Base-by-base conservation (phyloP, 225 moss, liverwort and hornwort genomes). In the Sphagnum tenellum region DNA sequence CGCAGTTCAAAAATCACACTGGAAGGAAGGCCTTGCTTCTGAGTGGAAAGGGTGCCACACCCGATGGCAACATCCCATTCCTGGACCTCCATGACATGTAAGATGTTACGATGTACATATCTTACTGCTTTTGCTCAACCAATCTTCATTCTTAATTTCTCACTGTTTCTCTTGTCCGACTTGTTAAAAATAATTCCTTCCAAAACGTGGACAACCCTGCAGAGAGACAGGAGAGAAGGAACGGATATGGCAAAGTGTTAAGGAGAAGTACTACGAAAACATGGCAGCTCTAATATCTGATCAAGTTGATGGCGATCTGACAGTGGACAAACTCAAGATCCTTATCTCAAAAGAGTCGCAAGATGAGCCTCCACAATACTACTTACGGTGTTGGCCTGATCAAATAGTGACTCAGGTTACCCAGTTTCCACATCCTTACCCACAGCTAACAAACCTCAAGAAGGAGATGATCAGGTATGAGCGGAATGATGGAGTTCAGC, bases 311-410 rank as follows among this genome's bases (percentile, higher is more conserved):
- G 87, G 69, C 62, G 89, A 89, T 76, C 71, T 98, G 64, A 77
- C 76, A 5, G 12, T 93, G 45, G 80, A 93, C 65, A 76, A 81
- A 63, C 73, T 93, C 55, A 81, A 85, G 72, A 80, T 93, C 60
- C 71, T 90, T 67, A 88, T 98, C 7, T 90, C 96, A 54, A 90
- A 85, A 73, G 96, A 98, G 74, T 98, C 96, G 47, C 93, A 93
- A 66, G 85, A 83, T 48, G 92, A 98, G 45, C 90, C 93, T 13
- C 80, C 85, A 59, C 96, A 96, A 67, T 96, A 85, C 80, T 86
- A 82, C 75, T 47, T 98, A 62, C 66, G 78, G 5, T 77, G 77
- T 61, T 93, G 96, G 96, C 87, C 93, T 61, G 85, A 79, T 12
- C 76, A 87, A 64, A 73, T 14, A 9, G 81, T 83, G 64, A 76